Percentiles rank a stretch among this genome's conserved stretches.
Evolutionary conservation across 352 stramenopile genomes (phyloP).

Genomic region (Chrysophaeum taylorii): DNA sequence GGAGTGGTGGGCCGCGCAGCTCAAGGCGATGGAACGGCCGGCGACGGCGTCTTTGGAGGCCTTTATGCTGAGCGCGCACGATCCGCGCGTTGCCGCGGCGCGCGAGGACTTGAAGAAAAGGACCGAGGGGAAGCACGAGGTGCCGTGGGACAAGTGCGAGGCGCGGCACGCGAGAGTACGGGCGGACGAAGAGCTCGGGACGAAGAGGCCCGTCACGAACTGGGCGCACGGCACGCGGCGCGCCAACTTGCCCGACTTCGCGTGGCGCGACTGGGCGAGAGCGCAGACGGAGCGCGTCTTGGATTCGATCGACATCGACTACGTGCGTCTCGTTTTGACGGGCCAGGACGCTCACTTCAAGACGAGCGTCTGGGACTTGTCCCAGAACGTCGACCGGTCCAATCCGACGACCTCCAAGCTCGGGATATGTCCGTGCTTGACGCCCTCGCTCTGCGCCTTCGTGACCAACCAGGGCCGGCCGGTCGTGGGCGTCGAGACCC

Average conservation of each 20-base stretch:
- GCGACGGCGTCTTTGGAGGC: conserved; percentile 41
- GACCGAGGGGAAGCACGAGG: conserved; percentile 11
- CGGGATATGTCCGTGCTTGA: conserved; percentile 46
- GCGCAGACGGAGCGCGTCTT: conserved; percentile 28
- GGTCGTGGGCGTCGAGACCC: conserved; percentile 36
- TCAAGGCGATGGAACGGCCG: conserved; percentile 34
- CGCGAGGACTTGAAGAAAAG: conserved; percentile 35
- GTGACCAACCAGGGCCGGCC: conserved; percentile 40
- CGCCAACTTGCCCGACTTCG: conserved; percentile 28
- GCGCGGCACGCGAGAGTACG: conserved; percentile 26
- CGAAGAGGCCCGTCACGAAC: conserved; percentile 31
- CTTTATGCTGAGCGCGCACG: conserved; percentile 41
- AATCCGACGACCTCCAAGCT: conserved; percentile 19
- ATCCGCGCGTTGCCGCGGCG: conserved; percentile 44
- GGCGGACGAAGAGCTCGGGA: conserved; percentile 27
- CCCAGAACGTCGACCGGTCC: conserved; percentile 41
- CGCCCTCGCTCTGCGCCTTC: conserved; percentile 44
- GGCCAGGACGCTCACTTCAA: conserved; percentile 31
- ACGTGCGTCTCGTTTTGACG: conserved; percentile 34
- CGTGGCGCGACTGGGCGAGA: conserved; percentile 30
- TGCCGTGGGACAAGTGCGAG: conserved; percentile 33
- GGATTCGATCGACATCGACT: conserved; percentile 40
- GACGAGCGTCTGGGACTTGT: conserved; percentile 45
- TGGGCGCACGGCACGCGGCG: conserved; percentile 29
- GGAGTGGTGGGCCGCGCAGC: conserved; percentile 34